phyloP scores from a whole-genome alignment of 371 early-diverging fungal species.

The Mucor velutinosus region DNA sequence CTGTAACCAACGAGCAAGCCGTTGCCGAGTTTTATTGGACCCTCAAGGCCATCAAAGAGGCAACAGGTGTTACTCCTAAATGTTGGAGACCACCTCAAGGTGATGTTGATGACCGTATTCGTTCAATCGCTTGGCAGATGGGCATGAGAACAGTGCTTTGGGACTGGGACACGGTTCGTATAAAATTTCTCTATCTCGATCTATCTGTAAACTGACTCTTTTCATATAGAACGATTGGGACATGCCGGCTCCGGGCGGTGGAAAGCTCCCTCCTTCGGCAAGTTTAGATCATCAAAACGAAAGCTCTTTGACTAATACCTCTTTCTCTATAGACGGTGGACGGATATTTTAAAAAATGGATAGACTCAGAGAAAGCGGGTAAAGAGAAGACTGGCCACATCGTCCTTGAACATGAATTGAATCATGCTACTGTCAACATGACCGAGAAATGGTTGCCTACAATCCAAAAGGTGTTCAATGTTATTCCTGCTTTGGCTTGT shows the following conservation, averaged over 20 bases:
- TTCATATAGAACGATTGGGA: conserved; percentile 21
- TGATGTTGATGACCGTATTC: conserved; percentile 54
- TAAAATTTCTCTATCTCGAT: background rate
- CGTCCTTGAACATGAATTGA: conserved; percentile 53
- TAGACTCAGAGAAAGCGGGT: conserved; percentile 15
- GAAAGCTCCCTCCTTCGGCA: conserved; percentile 5
- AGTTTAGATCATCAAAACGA: too few species aligned
- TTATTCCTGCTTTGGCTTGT: conserved; percentile 55
- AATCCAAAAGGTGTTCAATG: conserved; percentile 42
- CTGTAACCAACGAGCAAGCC: conserved; percentile 47
- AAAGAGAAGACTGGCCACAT: conserved; percentile 32
- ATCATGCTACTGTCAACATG: conserved; percentile 45
- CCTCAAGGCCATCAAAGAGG: conserved; percentile 50
- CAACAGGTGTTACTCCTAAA: conserved; percentile 49
- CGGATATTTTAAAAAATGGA: conserved; percentile 39
- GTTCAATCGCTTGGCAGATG: conserved; percentile 50
- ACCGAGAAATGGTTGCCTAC: conserved; percentile 47
- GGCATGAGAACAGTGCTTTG: conserved; percentile 45
- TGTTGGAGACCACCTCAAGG: conserved; percentile 60
- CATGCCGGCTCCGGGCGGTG: conserved; percentile 30
- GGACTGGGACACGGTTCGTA: conserved; percentile 30
- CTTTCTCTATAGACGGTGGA: background rate
- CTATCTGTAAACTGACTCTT: background rate
- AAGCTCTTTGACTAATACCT: background rate
- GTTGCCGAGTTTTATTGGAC: conserved; percentile 61